A percentile compares a stretch with the other conserved stretches of the same genome.
These are phyloP conservation scores for Coemansia erecta DNA, from an alignment of 192 early-diverging fungal species.

Conservation along the genomic window DNA sequence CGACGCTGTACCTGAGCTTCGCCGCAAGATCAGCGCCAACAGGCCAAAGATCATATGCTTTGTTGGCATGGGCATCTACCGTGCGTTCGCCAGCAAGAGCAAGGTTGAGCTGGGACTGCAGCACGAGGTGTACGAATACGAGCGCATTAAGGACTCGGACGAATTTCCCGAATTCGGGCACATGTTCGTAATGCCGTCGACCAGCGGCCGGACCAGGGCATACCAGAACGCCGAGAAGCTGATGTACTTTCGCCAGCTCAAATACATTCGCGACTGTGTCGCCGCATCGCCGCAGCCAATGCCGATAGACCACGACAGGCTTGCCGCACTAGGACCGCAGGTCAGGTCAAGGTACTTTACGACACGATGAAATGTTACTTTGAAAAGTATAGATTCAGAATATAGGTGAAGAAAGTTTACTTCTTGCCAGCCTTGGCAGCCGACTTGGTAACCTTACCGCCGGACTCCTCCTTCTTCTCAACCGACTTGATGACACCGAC, in stretches of 20 bases:
- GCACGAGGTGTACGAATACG: conserved; percentile 23
- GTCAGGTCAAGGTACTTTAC: conserved; percentile 32
- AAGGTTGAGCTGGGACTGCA: conserved; percentile 47
- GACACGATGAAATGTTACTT: background rate
- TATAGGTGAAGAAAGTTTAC: conserved; percentile 49
- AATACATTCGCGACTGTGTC: conserved; percentile 43
- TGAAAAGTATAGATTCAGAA: background rate
- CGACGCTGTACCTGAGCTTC: conserved; percentile 59
- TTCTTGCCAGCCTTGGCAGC: conserved; percentile 77
- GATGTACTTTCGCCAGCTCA: conserved; percentile 52
- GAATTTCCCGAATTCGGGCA: conserved; percentile 18
- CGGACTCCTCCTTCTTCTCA: conserved; percentile 74
- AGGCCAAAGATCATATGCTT: conserved; percentile 65
- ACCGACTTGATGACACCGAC: conserved; percentile 96
- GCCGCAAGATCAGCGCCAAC: conserved; percentile 59
- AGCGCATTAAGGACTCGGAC: conserved; percentile 7
- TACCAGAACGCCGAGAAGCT: conserved; percentile 66
- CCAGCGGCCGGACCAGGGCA: conserved; percentile 64
- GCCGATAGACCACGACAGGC: conserved; percentile 7
- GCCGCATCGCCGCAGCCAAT: background rate
- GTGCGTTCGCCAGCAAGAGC: conserved; percentile 51
- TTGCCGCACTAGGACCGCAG: conserved; percentile 17
- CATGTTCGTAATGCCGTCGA: conserved; percentile 68
- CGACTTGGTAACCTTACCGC: conserved; percentile 76
- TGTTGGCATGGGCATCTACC: conserved; percentile 69